Conservation (phyloP, 306 rosid species). For the Trifolium fragiferum region DNA sequence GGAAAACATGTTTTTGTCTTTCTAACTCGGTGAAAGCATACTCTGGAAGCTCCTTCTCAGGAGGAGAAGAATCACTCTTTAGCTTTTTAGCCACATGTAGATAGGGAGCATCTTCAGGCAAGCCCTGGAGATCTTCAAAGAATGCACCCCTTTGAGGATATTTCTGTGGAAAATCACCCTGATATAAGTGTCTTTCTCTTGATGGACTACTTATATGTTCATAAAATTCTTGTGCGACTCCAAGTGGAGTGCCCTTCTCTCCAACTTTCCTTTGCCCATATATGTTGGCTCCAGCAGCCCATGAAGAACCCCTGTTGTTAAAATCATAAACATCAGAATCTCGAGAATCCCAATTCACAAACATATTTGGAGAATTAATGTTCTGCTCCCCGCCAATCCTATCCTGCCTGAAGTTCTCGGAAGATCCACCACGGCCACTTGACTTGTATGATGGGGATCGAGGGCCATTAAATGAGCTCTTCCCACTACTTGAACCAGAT, state of each 20-base stretch:
- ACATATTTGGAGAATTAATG: slow-evolving; percentile 59
- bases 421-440: slow-evolving; percentile 60
- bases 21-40: slow-evolving; percentile 67
- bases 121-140: slow-evolving; percentile 71
- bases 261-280: slow-evolving; percentile 65
- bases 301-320: slow-evolving; percentile 55
- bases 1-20: slow-evolving; percentile 62
- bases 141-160: slow-evolving; percentile 55
- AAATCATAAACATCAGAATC: slow-evolving; percentile 62
- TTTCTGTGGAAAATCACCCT: slow-evolving; percentile 56
- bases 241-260: slow-evolving; percentile 60
- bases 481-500: slow-evolving; percentile 71
- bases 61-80: slow-evolving; percentile 61
- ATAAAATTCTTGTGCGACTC: slow-evolving; percentile 59
- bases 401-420: slow-evolving; percentile 58
- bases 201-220: slow-evolving; percentile 62
- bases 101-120: slow-evolving; percentile 61
- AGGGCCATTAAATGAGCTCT: slow-evolving; percentile 62
- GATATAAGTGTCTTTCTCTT: slow-evolving; percentile 60
- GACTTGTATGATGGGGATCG: slow-evolving; percentile 60
- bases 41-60: slow-evolving; percentile 84
- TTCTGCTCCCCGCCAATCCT: slow-evolving; percentile 51
- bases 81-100: slow-evolving; percentile 68
- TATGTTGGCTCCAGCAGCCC: slow-evolving; percentile 56
- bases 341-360: slow-evolving; percentile 55